Evolutionary conservation across 306 rosid species (phyloP).

Genomic region (Sindora glabra): DNA sequence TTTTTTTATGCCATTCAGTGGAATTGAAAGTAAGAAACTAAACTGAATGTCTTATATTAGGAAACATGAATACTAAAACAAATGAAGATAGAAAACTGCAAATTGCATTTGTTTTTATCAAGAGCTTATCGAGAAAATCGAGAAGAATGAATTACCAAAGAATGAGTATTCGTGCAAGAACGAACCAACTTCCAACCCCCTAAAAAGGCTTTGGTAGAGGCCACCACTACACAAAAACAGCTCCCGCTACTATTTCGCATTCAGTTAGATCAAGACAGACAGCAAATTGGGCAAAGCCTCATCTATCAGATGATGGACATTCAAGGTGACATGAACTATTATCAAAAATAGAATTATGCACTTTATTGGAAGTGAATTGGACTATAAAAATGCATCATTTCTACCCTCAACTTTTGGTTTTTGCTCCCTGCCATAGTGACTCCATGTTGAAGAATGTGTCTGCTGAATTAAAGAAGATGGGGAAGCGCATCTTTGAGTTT

Average conservation of each 20-base stretch:
- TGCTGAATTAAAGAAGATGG: slow-evolving; percentile 72
- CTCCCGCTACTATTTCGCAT: slow-evolving; percentile 48
- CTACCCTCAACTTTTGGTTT: slow-evolving; percentile 5
- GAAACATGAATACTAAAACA: no score
- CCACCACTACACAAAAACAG: slow-evolving; percentile 18
- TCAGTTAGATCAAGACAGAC: slow-evolving; percentile 76
- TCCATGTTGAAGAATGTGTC: slow-evolving; percentile 44
- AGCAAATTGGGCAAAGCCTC: slow-evolving; percentile 98
- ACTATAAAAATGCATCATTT: neutral
- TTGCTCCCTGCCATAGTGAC: slow-evolving; percentile 41
- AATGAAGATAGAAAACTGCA: no score
- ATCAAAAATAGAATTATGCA: neutral
- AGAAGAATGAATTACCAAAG: slow-evolving; percentile 59
- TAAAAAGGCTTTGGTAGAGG: slow-evolving; percentile 17
- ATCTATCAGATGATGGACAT: slow-evolving; percentile 71
- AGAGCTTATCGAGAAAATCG: slow-evolving; percentile 72
- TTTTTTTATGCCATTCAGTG: no score
- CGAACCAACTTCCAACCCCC: slow-evolving; percentile 25
- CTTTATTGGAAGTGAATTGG: neutral
- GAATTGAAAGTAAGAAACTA: no score
- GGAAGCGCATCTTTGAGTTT: slow-evolving; percentile 72
- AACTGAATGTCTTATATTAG: no score
- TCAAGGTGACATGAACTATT: slow-evolving; percentile 51
- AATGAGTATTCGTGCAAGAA: slow-evolving; percentile 63
- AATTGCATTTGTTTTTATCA: slow-evolving; percentile 15